Conservation (phyloP, 2,329 filamentous ascomycete species). For the Niveomyces coronatus region DNA sequence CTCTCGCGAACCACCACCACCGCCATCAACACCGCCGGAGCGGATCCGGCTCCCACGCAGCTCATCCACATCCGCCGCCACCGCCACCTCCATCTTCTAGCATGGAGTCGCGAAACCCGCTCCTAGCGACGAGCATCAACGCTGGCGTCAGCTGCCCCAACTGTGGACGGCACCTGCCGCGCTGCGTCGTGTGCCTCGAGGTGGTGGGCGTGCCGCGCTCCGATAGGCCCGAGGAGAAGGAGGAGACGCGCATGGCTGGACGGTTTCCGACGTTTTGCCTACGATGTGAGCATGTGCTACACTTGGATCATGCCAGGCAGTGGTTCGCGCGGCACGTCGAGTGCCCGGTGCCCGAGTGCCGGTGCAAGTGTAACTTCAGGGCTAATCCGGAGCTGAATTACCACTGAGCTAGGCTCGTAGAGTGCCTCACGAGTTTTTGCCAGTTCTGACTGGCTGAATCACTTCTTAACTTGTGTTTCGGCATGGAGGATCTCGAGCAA, state of each 20-base stretch:
- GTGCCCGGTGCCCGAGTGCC: conserved; percentile 59
- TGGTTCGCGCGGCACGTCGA: conserved; percentile 58
- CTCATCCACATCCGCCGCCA: conserved; percentile 9
- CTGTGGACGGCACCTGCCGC: conserved; percentile 55
- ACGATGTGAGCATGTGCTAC: conserved; percentile 56
- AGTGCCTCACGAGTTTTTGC: too few species aligned
- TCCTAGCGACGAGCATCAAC: conserved; percentile 46
- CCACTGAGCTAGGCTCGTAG: conserved; percentile 17
- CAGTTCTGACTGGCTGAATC: too few species aligned
- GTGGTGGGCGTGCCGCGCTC: conserved; percentile 54
- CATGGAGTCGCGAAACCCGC: conserved; percentile 38
- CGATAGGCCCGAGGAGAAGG: conserved; percentile 42
- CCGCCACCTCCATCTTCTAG: conserved; percentile 15
- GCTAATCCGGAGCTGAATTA: conserved; percentile 51
- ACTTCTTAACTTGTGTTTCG: too few species aligned
- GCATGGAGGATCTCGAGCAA: too few species aligned
- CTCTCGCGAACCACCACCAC: conserved; percentile 30
- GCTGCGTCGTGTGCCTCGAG: conserved; percentile 58
- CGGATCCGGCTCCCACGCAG: conserved; percentile 9
- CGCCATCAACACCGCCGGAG: conserved; percentile 8
- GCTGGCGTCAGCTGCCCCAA: conserved; percentile 55
- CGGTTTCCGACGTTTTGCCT: conserved; percentile 61
- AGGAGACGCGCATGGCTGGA: conserved; percentile 39
- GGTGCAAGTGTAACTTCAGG: conserved; percentile 52
- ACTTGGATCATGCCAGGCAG: conserved; percentile 55